Conservation (phyloP, 768 basidiomycete species). For the Boletus eberwhitei region DNA sequence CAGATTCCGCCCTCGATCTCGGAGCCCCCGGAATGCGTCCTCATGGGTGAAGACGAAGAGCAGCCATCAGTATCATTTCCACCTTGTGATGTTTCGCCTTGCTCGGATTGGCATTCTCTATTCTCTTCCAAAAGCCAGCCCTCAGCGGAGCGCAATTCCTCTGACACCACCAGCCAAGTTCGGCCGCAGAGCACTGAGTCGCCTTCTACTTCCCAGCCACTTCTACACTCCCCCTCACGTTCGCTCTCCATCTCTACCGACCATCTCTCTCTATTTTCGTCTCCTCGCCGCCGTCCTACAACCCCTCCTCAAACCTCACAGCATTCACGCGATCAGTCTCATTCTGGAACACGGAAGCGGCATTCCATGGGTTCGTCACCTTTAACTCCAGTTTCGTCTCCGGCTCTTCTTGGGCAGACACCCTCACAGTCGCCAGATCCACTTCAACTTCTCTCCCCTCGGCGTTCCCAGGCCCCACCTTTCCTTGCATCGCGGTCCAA, state of each 20-base stretch:
- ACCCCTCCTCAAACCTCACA: slow-evolving; percentile 20
- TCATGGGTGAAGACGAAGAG: not conserved
- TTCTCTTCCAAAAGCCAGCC: slow-evolving; percentile 19
- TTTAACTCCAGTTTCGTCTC: slow-evolving; percentile 21
- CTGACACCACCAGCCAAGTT: not conserved
- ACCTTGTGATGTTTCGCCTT: not conserved
- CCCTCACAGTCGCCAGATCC: slow-evolving; percentile 23
- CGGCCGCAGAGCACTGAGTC: not conserved
- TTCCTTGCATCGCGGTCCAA: not conserved
- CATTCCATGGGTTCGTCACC: slow-evolving; percentile 14
- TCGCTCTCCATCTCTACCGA: slow-evolving; percentile 16
- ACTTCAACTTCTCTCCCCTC: slow-evolving; percentile 14
- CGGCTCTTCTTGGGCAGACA: slow-evolving; percentile 1
- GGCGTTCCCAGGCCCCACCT: not conserved
- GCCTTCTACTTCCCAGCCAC: not conserved
- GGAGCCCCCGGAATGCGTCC: not conserved
- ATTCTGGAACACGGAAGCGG: not conserved
- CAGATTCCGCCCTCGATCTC: not conserved
- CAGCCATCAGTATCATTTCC: not conserved
- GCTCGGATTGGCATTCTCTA: slow-evolving; percentile 13
- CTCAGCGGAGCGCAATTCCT: not conserved
- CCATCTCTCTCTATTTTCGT: slow-evolving; percentile 13
- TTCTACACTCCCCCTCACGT: slow-evolving; percentile 3
- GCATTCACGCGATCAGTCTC: not conserved
- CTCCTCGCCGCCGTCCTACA: slow-evolving; percentile 8